Evolutionary conservation across 768 basidiomycete species (phyloP), one percentile per base, ranked within the genome.

Genomic region (Xerocomellus dryophilus): DNA sequence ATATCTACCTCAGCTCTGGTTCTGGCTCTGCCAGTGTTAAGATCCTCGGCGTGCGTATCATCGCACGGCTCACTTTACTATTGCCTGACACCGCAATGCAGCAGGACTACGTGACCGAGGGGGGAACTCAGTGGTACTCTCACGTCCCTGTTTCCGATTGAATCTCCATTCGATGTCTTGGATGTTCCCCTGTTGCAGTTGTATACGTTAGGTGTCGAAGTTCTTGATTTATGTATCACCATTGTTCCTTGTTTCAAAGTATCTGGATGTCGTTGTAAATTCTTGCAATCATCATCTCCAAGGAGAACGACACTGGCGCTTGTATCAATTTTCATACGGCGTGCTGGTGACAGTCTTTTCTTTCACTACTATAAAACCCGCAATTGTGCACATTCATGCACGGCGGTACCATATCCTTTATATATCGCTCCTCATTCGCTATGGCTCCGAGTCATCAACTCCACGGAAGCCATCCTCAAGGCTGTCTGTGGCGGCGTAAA

Each of bases 11-110:
- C 21, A 44, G 36, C 21, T 43, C 42, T 34, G 29, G 29, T 11
- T 36, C 48, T 44, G 53, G 53, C n/a, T 14, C 25, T 6, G 43
- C 53, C 9, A 50, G 39, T 18, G 48, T 54, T 18, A 43, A 15
- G 17, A 54, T 54, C 23, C 48, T 54, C 17, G 48, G 43, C 43
- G 43, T 44, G 18, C 27, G 43, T 44, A 5, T 44, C 5, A 31
- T 31, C n/a, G n/a, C 7, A 18, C 27, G 2, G 12, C 11, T 5
- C 43, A 7, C 29, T 31, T 44, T 14, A 31, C 5, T 31, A 9
- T 42, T 31, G 47, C 34, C 42, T 54, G 14, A 51, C 31, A 7
- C 20, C 10, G n/a, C 7, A 17, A 50, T 29, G 21, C n/a, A 54
- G 53, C 17, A 20, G 5, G 20, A 32, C 6, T 54, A 54, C 29